Evolutionary conservation across 495 filamentous ascomycete species (phyloP).

Genomic region (Copromyces sp.): DNA sequence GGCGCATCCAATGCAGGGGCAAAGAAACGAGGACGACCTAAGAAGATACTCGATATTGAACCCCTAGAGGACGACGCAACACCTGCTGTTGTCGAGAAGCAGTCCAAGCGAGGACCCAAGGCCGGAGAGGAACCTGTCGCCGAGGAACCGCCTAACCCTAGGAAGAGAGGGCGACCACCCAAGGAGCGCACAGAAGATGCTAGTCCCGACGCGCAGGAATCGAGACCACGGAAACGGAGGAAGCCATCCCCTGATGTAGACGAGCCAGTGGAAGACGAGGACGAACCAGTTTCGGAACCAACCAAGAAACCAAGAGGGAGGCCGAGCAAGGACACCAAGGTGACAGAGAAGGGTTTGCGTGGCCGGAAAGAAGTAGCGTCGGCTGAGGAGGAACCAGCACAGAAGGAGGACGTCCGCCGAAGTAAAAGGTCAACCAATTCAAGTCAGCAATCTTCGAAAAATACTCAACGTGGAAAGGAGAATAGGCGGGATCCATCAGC

Average conservation of each 20-base stretch:
- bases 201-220: neutral
- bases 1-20: neutral
- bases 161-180: neutral
- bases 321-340: neutral
- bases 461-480: neutral
- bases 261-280: neutral
- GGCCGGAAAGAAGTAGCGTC: neutral
- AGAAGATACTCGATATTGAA: slow-evolving; percentile 3
- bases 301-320: neutral
- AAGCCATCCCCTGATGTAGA: neutral
- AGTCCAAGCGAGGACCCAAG: neutral
- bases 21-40: slow-evolving; percentile 16
- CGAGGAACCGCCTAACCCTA: neutral
- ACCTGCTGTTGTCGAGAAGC: neutral
- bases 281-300: neutral
- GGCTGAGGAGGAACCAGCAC: neutral
- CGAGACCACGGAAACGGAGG: slow-evolving; percentile 11
- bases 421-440: slow-evolving; percentile 1
- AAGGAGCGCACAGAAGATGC: neutral
- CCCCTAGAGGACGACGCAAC: neutral
- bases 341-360: neutral
- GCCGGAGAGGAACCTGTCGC: neutral
- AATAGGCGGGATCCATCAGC: neutral
- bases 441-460: neutral
- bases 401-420: slow-evolving; percentile 1